phyloP scores from a whole-genome alignment of 1,284 basidiomycete species.

The Cystobasidium slooffiae region DNA sequence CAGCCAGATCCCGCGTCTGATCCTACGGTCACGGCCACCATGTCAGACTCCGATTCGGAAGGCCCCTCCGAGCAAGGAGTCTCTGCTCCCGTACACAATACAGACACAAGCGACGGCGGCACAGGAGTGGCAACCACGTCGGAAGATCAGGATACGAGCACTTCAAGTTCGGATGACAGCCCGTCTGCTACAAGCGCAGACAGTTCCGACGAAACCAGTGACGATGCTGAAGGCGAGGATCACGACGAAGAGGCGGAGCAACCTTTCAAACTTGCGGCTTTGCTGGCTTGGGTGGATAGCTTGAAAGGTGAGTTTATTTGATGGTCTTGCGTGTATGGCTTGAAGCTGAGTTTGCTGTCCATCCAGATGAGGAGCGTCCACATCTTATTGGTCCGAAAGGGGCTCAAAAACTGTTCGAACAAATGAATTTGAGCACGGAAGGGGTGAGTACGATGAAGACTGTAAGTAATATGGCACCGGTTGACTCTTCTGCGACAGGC shows the following conservation, averaged over 20 bases:
- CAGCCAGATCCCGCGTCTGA: too few relatives aligned
- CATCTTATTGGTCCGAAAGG: conserved; percentile 4
- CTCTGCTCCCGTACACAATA: too few relatives aligned
- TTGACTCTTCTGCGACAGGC: not conserved
- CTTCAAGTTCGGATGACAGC: not conserved
- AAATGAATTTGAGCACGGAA: conserved; percentile 29
- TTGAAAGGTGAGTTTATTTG: conserved; percentile 18
- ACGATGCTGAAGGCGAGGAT: conserved; percentile 21
- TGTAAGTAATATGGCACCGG: not conserved
- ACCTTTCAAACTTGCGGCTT: conserved; percentile 9
- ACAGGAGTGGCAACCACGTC: too few relatives aligned
- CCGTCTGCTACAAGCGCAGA: not conserved
- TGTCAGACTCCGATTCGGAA: too few relatives aligned
- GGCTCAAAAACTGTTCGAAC: conserved; percentile 14
- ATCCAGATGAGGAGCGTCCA: conserved; percentile 6
- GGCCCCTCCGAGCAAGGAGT: too few relatives aligned
- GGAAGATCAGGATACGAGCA: too few relatives aligned
- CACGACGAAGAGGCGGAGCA: not conserved
- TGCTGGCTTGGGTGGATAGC: conserved; percentile 15
- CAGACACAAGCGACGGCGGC: too few relatives aligned
- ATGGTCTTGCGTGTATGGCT: not conserved
- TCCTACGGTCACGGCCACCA: too few relatives aligned
- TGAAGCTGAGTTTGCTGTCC: not conserved
- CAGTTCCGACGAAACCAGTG: not conserved
- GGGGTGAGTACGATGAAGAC: conserved; percentile 1